These are phyloP conservation scores for Podila epicladia DNA, from an alignment of 192 early-diverging fungal genomes.

Conservation along the genomic window DNA sequence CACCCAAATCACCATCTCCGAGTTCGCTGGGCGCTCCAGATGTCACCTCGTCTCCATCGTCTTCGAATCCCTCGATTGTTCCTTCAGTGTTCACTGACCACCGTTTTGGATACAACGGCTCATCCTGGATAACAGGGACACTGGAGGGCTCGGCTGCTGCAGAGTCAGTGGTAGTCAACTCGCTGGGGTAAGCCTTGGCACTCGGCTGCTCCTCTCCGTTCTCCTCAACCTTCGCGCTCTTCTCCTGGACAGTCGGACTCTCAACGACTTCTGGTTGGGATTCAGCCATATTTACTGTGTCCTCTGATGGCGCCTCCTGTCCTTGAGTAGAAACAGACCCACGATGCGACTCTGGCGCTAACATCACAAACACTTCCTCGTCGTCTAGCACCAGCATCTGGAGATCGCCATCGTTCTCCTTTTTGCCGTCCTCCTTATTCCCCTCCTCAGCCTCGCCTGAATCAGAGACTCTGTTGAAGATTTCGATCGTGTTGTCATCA, in stretches of 20 bases:
- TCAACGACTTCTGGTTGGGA: neutral
- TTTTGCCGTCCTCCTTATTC: neutral
- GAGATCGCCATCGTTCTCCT: neutral
- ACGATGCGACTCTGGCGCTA: slow-evolving; percentile 7
- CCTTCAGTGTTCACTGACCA: no score
- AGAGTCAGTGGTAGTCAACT: no score
- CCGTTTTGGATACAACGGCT: no score
- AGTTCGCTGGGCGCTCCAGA: neutral
- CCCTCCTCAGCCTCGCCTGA: neutral
- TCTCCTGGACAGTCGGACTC: neutral
- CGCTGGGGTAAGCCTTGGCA: no score
- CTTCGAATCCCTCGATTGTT: neutral
- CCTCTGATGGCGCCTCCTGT: no score
- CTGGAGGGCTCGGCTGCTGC: no score
- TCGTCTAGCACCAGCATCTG: slow-evolving; percentile 5
- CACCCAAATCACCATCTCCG: neutral
- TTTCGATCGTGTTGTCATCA: slow-evolving; percentile 18
- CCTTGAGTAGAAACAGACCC: neutral
- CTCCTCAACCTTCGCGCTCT: neutral
- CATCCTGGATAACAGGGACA: no score
- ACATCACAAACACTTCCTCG: slow-evolving; percentile 15
- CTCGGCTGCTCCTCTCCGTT: neutral
- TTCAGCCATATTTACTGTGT: neutral
- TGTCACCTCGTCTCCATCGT: neutral
- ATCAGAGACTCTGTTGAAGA: slow-evolving; percentile 4